Evolutionary conservation across 176 grass and related monocot species (phyloP), one percentile per base, ranked within the genome.

Genomic region (Avena insularis): DNA sequence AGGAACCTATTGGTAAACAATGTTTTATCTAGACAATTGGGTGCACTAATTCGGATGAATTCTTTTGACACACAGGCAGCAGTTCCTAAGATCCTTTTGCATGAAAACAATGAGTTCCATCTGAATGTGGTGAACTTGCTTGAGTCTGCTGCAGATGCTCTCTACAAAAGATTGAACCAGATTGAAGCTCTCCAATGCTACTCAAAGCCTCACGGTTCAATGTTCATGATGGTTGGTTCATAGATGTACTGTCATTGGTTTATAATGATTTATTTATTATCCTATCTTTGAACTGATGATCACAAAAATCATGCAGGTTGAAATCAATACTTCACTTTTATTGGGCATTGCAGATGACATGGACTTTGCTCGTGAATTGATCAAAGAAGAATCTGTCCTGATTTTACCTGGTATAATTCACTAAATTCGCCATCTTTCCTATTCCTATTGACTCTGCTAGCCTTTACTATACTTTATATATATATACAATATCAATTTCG

Each of bases 171-270:
- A 86, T 57, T 93, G 72, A 87, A 86, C 21, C 87, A 93, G 27
- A 96, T 93, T 45, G 82, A 96, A 81, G 87, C 58, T 7, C 85
- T 98, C 17, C 82, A 88, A 53, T 96, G 97, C 85, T 84, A 91
- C 54, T 91, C 90, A 21, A 92, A 63, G 62, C 94, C 96, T 93
- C 85, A 87, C 27, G 93, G 96, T 46, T 98, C 96, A 36, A 96
- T 98, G 96, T 96, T 98, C 88, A 91, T 98, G 75, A 98, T 96
- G 96, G 93, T 98, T 68, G 14, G 89, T 91, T 65, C 17, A 33
- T 75, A 67, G 0, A 50, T 57, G 35, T 9, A 20, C 43, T 35
- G 62, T 8, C 60, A 27, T 79, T 20, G 8, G 45, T 31, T 59
- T 27, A 2, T 47, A 8, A 67, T 43, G 64, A 0, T 75, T 46